Conservation (phyloP, 1,139 yeast genomes). For the Geotrichum histeridarum region DNA sequence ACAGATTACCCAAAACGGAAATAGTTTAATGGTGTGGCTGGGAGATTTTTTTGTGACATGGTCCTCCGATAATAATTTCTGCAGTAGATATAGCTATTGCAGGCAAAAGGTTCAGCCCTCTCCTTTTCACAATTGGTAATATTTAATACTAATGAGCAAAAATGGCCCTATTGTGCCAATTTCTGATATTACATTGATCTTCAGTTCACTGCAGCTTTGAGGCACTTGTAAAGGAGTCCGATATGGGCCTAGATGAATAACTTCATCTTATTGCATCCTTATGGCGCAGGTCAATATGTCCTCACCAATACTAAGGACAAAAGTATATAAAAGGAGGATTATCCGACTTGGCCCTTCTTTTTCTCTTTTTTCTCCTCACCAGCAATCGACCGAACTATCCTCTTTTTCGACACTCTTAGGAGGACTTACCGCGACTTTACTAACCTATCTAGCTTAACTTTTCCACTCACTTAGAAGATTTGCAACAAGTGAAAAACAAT, state of each 20-base stretch:
- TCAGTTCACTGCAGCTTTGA: no score
- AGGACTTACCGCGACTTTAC: background rate
- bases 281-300: no score
- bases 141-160: no score
- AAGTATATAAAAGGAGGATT: background rate
- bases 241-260: no score
- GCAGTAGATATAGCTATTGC: no score
- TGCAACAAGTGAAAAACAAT: background rate
- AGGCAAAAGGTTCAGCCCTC: no score
- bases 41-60: background rate
- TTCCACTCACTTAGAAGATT: background rate
- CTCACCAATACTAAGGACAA: background rate
- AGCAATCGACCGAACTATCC: background rate
- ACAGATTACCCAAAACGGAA: background rate
- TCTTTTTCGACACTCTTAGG: background rate
- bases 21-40: slow-evolving; percentile 3
- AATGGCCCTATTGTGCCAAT: no score
- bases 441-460: background rate
- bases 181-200: no score
- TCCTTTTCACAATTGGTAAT: no score
- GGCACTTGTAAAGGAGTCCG: no score
- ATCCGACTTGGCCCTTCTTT: background rate
- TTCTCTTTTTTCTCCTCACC: background rate
- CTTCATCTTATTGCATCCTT: no score
- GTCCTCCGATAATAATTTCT: no score